Evolutionary conservation across 2,329 filamentous ascomycete species (phyloP).

Genomic region (Mycogone perniciosa): DNA sequence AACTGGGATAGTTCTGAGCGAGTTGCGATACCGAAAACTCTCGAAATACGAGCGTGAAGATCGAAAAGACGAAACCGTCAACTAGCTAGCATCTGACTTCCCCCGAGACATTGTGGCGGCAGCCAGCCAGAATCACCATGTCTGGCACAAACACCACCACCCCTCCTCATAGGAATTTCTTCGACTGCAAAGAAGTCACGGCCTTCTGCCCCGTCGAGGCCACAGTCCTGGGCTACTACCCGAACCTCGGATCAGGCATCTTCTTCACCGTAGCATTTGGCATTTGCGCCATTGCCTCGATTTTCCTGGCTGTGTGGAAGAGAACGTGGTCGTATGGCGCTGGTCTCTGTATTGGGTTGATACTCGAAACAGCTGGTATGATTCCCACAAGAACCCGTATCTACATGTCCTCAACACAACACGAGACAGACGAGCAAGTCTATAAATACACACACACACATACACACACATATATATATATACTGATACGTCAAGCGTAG

Average conservation of each 20-base stretch:
- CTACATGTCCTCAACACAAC: not conserved
- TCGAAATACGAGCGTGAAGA: too few relatives aligned
- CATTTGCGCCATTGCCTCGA: constrained; percentile 34
- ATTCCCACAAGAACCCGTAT: not conserved
- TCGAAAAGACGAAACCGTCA: not conserved
- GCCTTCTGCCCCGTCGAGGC: constrained; percentile 42
- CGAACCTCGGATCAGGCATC: constrained; percentile 49
- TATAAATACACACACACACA: not conserved
- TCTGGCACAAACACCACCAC: constrained; percentile 3
- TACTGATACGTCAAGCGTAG: constrained; percentile 22
- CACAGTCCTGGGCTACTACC: constrained; percentile 51
- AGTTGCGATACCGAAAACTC: too few relatives aligned
- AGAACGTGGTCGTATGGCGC: constrained; percentile 50
- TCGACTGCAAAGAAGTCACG: constrained; percentile 31
- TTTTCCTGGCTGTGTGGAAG: constrained; percentile 41
- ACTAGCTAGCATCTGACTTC: too few relatives aligned
- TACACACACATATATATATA: not conserved
- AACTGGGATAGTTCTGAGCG: too few relatives aligned
- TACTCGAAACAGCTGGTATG: constrained; percentile 46
- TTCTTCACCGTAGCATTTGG: constrained; percentile 48
- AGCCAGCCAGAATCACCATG: too few relatives aligned
- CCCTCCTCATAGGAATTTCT: constrained; percentile 12
- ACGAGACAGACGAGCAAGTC: not conserved
- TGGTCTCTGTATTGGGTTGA: constrained; percentile 42
- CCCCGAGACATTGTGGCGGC: too few relatives aligned